phyloP scores from a whole-genome alignment of 306 rosid genomes.

The Quercus variabilis region DNA sequence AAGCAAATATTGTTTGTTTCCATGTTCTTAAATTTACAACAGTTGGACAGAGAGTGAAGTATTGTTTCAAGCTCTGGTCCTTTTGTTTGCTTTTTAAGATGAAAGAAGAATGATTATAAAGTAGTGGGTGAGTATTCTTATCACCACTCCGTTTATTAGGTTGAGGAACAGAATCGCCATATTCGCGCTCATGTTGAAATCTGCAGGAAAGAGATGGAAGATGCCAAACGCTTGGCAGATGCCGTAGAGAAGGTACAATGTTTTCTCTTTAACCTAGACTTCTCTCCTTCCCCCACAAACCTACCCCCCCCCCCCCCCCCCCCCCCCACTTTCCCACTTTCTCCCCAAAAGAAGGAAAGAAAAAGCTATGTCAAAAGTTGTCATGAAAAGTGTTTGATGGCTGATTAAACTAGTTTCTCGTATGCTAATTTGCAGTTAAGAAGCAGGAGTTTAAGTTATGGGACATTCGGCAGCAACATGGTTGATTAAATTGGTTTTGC shows the following conservation, averaged over 20 bases:
- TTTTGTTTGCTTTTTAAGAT: background rate
- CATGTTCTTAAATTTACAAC: too few species aligned
- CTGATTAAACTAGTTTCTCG: background rate
- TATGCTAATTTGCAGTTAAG: slow-evolving; percentile 36
- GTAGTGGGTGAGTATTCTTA: slow-evolving; percentile 1
- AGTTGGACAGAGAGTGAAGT: background rate
- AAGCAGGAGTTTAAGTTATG: slow-evolving; percentile 42
- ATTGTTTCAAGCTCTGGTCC: background rate
- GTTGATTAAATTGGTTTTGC: background rate
- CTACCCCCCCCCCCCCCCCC: too few species aligned
- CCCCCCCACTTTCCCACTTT: too few species aligned
- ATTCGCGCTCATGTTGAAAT: slow-evolving; percentile 35
- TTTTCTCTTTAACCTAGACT: slow-evolving; percentile 6
- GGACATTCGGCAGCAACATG: slow-evolving; percentile 14
- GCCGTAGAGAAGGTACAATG: slow-evolving; percentile 36
- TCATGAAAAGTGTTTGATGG: background rate
- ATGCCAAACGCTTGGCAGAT: slow-evolving; percentile 25
- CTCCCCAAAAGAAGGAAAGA: background rate
- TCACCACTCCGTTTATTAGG: slow-evolving; percentile 32
- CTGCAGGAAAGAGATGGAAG: slow-evolving; percentile 44
- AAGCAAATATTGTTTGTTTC: too few species aligned
- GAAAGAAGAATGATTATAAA: background rate
- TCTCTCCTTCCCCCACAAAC: background rate
- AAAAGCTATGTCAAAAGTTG: background rate
- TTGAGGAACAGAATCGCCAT: slow-evolving; percentile 49